A percentile compares a stretch with the other conserved stretches of the same genome.
Evolutionary conservation across 2,329 filamentous ascomycete species (phyloP).

Genomic region (Lasiodiplodia hormozganensis): DNA sequence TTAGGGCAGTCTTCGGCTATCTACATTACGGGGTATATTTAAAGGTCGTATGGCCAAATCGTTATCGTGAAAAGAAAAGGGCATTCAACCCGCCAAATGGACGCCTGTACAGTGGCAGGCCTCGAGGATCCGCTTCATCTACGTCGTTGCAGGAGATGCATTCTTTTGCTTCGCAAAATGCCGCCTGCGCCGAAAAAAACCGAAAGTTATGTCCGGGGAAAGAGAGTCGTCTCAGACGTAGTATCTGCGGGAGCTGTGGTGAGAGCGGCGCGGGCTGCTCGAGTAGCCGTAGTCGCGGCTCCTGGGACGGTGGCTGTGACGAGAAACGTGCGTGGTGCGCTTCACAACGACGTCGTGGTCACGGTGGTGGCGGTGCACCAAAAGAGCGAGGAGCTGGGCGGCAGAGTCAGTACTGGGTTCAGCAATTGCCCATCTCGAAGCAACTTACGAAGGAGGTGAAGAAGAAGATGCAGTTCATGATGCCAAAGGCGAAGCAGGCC

Average conservation of each 20-base stretch:
- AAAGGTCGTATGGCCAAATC: conserved; percentile 18
- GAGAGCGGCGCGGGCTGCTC: conserved; percentile 46
- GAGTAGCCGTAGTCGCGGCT: conserved; percentile 33
- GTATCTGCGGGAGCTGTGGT: conserved; percentile 45
- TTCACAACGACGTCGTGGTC: conserved; percentile 61
- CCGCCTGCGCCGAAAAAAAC: conserved; percentile 9
- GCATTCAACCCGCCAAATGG: background rate
- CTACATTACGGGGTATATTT: conserved; percentile 26
- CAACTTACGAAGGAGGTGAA: conserved; percentile 71
- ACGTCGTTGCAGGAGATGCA: conserved; percentile 6
- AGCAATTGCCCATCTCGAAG: conserved; percentile 13
- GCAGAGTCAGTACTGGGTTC: conserved; percentile 32
- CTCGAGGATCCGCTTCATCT: background rate
- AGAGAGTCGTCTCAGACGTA: conserved; percentile 36
- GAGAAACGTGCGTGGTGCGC: conserved; percentile 55
- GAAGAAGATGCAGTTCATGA: conserved; percentile 87
- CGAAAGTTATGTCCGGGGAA: background rate
- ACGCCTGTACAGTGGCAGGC: conserved; percentile 9
- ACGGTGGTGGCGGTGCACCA: conserved; percentile 55
- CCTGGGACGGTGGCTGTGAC: conserved; percentile 42
- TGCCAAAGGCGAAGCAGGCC: conserved; percentile 84
- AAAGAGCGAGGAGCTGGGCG: conserved; percentile 64
- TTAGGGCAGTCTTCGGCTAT: conserved; percentile 18
- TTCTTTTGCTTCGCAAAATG: conserved; percentile 8
- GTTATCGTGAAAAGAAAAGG: conserved; percentile 19